Evolutionary conservation across 768 basidiomycete species (phyloP).

Genomic region (Naganishia onofrii): DNA sequence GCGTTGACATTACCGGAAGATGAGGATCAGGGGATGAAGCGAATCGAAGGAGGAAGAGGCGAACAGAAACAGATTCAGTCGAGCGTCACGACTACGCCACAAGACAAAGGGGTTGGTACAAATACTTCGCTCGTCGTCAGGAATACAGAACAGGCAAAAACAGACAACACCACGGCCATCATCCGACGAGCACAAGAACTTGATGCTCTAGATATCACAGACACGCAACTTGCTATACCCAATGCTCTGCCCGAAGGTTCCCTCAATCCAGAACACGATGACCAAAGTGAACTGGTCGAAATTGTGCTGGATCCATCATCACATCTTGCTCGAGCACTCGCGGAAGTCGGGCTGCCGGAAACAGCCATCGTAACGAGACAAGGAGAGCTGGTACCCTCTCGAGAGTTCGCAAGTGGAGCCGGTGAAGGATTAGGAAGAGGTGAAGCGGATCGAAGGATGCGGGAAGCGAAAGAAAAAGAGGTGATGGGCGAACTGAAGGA

Average conservation of each 20-base stretch:
- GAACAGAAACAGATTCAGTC: neutral
- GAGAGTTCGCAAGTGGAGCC: conserved; percentile 41
- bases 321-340: conserved; percentile 46
- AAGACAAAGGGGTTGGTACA: neutral
- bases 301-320: conserved; percentile 39
- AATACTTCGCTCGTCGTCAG: conserved; percentile 5
- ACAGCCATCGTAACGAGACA: conserved; percentile 46
- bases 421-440: conserved; percentile 42
- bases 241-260: conserved; percentile 26
- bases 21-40: conserved; percentile 33
- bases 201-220: conserved; percentile 24
- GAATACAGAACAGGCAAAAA: neutral
- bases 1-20: conserved; percentile 27
- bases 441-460: conserved; percentile 32
- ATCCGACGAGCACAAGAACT: conserved; percentile 29
- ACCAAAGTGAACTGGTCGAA: conserved; percentile 31
- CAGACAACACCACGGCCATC: conserved; percentile 25
- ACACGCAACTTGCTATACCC: conserved; percentile 27
- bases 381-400: conserved; percentile 45
- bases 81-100: too few relatives aligned
- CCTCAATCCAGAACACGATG: conserved; percentile 18
- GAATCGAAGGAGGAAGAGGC: conserved; percentile 1
- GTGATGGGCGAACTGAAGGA: conserved; percentile 43
- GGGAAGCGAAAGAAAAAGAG: conserved; percentile 34
- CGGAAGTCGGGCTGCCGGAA: conserved; percentile 47